Conservation (phyloP, 345 rosid species). For the Salix udensis region DNA sequence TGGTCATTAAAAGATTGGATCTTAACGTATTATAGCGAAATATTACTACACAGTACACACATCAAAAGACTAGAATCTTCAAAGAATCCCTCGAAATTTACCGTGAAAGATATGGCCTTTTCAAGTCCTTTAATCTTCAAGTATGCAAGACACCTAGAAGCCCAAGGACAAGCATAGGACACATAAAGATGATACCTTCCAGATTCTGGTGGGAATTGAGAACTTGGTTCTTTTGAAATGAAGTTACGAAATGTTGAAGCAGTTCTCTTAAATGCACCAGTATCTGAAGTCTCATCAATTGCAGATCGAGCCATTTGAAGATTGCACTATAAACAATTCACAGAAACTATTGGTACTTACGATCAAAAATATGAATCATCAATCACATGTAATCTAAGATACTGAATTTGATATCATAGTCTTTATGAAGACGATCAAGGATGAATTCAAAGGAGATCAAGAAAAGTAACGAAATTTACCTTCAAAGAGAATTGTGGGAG, state of each 20-base stretch:
- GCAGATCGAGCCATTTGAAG: conserved; percentile 72
- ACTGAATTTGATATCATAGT: too few species aligned
- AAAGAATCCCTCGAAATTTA: conserved; percentile 7
- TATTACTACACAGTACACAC: too few species aligned
- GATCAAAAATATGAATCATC: too few species aligned
- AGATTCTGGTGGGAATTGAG: conserved; percentile 72
- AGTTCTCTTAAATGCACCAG: conserved; percentile 71
- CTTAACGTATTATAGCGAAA: not conserved
- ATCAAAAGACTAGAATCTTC: not conserved
- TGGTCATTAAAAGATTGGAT: not conserved
- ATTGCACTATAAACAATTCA: not conserved
- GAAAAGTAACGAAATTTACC: not conserved
- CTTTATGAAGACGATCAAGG: too few species aligned
- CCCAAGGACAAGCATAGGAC: conserved; percentile 98
- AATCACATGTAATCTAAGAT: too few species aligned
- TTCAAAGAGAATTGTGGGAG: not conserved
- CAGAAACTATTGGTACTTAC: too few species aligned
- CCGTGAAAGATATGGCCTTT: conserved; percentile 71
- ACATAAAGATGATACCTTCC: conserved; percentile 92
- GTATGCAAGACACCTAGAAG: conserved; percentile 77
- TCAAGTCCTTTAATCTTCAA: conserved; percentile 85
- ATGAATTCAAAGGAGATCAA: not conserved
- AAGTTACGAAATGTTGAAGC: conserved; percentile 81
- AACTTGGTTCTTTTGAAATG: conserved; percentile 51
- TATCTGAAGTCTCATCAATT: conserved; percentile 62